Conservation (phyloP, 805 yeast genomes). For the Naumovozyma baii region DNA sequence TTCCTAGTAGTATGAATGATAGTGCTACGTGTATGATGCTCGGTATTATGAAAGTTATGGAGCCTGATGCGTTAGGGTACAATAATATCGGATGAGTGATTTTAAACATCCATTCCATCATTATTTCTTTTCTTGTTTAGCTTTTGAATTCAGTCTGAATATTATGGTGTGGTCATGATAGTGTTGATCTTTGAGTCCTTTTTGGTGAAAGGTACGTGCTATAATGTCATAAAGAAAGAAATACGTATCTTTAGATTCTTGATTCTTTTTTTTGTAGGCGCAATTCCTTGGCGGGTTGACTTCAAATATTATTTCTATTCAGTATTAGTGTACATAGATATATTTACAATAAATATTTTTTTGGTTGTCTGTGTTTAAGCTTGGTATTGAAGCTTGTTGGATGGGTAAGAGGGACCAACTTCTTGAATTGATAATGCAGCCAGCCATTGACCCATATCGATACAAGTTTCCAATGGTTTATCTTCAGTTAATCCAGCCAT, state of each 20-base stretch:
- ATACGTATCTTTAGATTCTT: no score
- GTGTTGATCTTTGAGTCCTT: neutral
- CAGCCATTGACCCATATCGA: constrained; percentile 93
- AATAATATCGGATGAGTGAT: constrained; percentile 24
- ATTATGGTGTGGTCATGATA: no score
- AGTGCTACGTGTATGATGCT: constrained; percentile 20
- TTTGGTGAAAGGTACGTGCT: no score
- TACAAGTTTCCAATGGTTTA: constrained; percentile 46
- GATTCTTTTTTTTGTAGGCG: no score
- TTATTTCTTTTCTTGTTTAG: no score
- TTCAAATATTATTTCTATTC: no score
- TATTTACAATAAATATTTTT: no score
- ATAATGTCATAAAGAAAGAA: no score
- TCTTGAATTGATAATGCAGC: constrained; percentile 87
- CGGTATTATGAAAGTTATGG: constrained; percentile 15
- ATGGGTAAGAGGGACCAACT: constrained; percentile 89
- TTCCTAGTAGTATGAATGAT: constrained; percentile 27
- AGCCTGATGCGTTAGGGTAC: constrained; percentile 15
- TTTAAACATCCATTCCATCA: constrained; percentile 16
- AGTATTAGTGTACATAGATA: no score
- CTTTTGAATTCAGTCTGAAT: neutral
- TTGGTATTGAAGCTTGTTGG: constrained; percentile 31
- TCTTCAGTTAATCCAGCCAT: constrained; percentile 78
- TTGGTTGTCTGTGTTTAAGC: no score
- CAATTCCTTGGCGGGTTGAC: no score